A percentile compares a stretch with the other conserved stretches of the same genome.
Evolutionary conservation across 345 rosid genomes (phyloP).

Genomic region (Eucalyptus tenuipes): DNA sequence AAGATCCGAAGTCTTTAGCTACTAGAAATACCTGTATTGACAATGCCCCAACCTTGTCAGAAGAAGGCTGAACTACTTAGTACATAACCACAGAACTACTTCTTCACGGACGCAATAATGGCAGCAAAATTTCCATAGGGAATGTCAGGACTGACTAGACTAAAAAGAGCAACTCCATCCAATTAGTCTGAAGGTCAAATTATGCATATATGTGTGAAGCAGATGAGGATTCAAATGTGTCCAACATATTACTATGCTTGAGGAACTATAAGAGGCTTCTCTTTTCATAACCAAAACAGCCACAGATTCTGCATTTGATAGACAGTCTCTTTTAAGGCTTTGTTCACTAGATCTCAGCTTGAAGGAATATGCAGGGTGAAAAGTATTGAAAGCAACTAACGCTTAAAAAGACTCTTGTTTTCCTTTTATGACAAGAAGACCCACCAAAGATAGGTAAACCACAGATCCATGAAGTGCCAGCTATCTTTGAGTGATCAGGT

Average conservation of each 20-base stretch:
- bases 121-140: not conserved
- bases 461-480: not conserved
- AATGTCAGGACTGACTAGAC: not conserved
- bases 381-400: not conserved
- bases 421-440: not conserved
- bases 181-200: not conserved
- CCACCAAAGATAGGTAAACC: not conserved
- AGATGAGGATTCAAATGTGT: not conserved
- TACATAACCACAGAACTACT: not conserved
- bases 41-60: not conserved
- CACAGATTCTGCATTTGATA: not conserved
- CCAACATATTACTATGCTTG: not conserved
- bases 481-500: not conserved
- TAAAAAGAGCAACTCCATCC: not conserved
- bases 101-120: not conserved
- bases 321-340: not conserved
- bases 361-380: not conserved
- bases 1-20: constrained; percentile 41
- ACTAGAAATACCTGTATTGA: constrained; percentile 31
- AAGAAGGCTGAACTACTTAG: not conserved
- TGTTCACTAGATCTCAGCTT: not conserved
- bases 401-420: not conserved
- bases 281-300: not conserved
- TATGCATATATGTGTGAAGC: not conserved
- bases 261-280: not conserved